phyloP scores from a whole-genome alignment of 2,329 filamentous ascomycete genomes.

The Fusarium chlamydosporum region DNA sequence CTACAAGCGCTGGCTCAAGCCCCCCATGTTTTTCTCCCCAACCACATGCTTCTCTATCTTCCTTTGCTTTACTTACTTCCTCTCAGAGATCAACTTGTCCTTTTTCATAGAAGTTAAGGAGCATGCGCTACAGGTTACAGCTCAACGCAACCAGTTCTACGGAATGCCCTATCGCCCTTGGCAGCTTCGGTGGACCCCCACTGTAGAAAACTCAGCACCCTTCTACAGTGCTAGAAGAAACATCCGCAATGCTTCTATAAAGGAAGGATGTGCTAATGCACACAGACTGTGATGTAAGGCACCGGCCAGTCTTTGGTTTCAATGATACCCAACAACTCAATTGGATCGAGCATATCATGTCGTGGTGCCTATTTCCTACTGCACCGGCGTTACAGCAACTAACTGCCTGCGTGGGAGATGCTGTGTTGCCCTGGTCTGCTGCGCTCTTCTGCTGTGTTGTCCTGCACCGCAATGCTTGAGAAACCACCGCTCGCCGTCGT shows the following conservation, averaged over 20 bases:
- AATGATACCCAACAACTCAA: slow-evolving; percentile 20
- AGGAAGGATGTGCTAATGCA: slow-evolving; percentile 35
- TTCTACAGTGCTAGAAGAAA: slow-evolving; percentile 21
- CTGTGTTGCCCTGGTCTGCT: slow-evolving; percentile 30
- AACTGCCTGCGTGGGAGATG: slow-evolving; percentile 17
- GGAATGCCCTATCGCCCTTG: slow-evolving; percentile 11
- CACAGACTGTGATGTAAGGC: slow-evolving; percentile 47
- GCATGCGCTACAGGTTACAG: neutral
- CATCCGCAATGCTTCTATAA: slow-evolving; percentile 33
- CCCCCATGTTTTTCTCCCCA: slow-evolving; percentile 50
- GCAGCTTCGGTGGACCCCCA: slow-evolving; percentile 16
- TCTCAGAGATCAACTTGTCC: slow-evolving; percentile 25
- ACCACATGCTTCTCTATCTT: slow-evolving; percentile 51
- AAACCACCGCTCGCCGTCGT: slow-evolving; percentile 37
- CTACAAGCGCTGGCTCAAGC: slow-evolving; percentile 35
- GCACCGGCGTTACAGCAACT: slow-evolving; percentile 39
- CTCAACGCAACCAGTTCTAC: neutral
- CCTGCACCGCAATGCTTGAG: slow-evolving; percentile 33
- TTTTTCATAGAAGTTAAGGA: slow-evolving; percentile 9
- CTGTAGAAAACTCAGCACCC: slow-evolving; percentile 25
- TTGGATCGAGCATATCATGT: slow-evolving; percentile 43
- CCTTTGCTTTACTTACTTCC: slow-evolving; percentile 34
- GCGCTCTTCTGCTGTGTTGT: slow-evolving; percentile 41
- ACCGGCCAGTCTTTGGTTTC: slow-evolving; percentile 38
- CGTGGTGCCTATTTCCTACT: slow-evolving; percentile 34